Conservation (phyloP, 495 filamentous ascomycete genomes). For the Annulohypoxylon moriforme region DNA sequence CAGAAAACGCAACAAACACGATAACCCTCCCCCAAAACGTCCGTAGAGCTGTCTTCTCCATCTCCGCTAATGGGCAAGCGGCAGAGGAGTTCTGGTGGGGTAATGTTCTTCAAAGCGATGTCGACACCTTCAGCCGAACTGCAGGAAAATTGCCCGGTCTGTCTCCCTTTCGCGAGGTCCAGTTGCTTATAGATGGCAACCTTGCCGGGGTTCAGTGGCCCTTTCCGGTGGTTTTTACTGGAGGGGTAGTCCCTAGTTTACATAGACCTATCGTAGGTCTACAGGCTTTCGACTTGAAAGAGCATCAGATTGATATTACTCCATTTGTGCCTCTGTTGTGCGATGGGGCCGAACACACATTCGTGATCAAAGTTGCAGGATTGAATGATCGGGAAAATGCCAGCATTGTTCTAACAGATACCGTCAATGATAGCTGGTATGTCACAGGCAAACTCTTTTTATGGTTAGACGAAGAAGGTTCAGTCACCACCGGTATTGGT, state of each 20-base stretch:
- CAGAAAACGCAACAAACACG: constrained; percentile 69
- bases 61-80: constrained; percentile 81
- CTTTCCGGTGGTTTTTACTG: constrained; percentile 88
- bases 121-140: constrained; percentile 66
- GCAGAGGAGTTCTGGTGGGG: constrained; percentile 91
- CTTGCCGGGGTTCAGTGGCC: constrained; percentile 85
- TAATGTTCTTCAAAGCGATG: constrained; percentile 74
- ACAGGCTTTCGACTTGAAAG: constrained; percentile 82
- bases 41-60: constrained; percentile 77
- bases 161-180: constrained; percentile 84
- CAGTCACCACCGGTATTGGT: constrained; percentile 63
- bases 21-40: constrained; percentile 69
- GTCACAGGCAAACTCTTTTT: constrained; percentile 86
- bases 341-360: constrained; percentile 72
- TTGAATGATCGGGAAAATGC: constrained; percentile 62
- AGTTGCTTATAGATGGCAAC: constrained; percentile 79
- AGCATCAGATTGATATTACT: constrained; percentile 87
- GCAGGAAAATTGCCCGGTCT: constrained; percentile 72
- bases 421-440: constrained; percentile 76
- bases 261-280: constrained; percentile 88
- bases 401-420: constrained; percentile 61
- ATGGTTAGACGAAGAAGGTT: constrained; percentile 67
- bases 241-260: constrained; percentile 81
- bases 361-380: constrained; percentile 76
- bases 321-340: constrained; percentile 76